Percentiles rank a stretch among this genome's conserved stretches.
phyloP scores from a whole-genome alignment of 805 yeast genomes.

The Komagataella pseudopastoris region DNA sequence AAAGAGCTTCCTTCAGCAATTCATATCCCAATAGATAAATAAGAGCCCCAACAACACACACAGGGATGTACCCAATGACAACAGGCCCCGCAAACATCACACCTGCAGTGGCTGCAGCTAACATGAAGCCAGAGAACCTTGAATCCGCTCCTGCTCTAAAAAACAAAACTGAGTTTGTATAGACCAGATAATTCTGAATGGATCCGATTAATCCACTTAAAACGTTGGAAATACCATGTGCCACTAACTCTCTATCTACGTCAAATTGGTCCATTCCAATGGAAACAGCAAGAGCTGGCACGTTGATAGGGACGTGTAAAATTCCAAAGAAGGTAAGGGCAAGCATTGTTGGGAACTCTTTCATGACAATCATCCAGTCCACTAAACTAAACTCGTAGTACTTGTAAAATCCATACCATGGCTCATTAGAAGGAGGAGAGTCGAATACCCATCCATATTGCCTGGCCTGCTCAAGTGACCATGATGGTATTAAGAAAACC shows the following conservation, averaged over 20 bases:
- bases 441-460: slow-evolving; percentile 77
- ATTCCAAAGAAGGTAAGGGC: slow-evolving; percentile 95
- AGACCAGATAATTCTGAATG: slow-evolving; percentile 88
- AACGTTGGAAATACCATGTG: slow-evolving; percentile 87
- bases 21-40: slow-evolving; percentile 89
- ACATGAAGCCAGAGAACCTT: slow-evolving; percentile 76
- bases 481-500: slow-evolving; percentile 49
- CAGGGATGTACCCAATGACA: slow-evolving; percentile 88
- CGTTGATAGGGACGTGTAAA: slow-evolving; percentile 93
- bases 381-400: slow-evolving; percentile 58
- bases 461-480: slow-evolving; percentile 51
- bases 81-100: slow-evolving; percentile 85
- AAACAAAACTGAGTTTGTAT: slow-evolving; percentile 84
- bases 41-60: slow-evolving; percentile 89
- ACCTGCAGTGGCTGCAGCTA: slow-evolving; percentile 68
- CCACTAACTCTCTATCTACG: slow-evolving; percentile 85
- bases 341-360: slow-evolving; percentile 82
- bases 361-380: slow-evolving; percentile 57
- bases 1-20: slow-evolving; percentile 70
- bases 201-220: slow-evolving; percentile 77
- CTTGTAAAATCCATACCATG: slow-evolving; percentile 85
- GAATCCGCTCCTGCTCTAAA: slow-evolving; percentile 92
- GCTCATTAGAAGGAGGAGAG: slow-evolving; percentile 47
- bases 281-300: slow-evolving; percentile 91
- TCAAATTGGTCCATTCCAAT: slow-evolving; percentile 76